Conservation (phyloP, 805 yeast genomes). For the Aciculoconidium aculeatum region DNA sequence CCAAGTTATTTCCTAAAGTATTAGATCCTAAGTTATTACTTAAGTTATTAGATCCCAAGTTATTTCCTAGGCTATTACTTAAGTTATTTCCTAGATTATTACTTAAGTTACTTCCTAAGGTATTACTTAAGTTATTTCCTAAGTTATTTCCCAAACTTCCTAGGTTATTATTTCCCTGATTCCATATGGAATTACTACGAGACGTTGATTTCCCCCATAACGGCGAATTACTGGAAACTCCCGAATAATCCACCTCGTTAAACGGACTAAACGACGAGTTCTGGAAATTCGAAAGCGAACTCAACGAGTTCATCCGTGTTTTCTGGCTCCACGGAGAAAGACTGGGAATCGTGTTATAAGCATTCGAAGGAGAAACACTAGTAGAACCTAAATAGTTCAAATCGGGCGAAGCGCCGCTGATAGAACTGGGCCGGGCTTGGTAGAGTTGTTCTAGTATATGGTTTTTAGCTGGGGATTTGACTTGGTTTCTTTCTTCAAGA, state of each 20-base stretch:
- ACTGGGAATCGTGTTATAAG: constrained; percentile 6
- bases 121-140: neutral
- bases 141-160: neutral
- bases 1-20: constrained; percentile 3
- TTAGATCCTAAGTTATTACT: neutral
- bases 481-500: constrained; percentile 4
- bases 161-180: neutral
- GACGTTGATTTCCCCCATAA: too few relatives aligned
- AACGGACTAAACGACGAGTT: too few relatives aligned
- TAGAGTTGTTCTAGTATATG: constrained; percentile 30
- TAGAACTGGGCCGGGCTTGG: constrained; percentile 25
- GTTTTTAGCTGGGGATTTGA: constrained; percentile 12
- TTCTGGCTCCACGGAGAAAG: constrained; percentile 11
- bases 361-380: constrained; percentile 6
- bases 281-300: too few relatives aligned
- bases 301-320: constrained; percentile 9
- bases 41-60: neutral
- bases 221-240: too few relatives aligned
- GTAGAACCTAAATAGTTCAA: neutral
- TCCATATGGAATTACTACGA: too few relatives aligned
- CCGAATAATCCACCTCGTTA: too few relatives aligned
- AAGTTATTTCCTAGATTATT: neutral
- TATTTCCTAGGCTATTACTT: neutral
- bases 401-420: constrained; percentile 1
- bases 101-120: neutral